Conservation (phyloP, 106 monocot species). For the Dendrobium chrysotoxum region DNA sequence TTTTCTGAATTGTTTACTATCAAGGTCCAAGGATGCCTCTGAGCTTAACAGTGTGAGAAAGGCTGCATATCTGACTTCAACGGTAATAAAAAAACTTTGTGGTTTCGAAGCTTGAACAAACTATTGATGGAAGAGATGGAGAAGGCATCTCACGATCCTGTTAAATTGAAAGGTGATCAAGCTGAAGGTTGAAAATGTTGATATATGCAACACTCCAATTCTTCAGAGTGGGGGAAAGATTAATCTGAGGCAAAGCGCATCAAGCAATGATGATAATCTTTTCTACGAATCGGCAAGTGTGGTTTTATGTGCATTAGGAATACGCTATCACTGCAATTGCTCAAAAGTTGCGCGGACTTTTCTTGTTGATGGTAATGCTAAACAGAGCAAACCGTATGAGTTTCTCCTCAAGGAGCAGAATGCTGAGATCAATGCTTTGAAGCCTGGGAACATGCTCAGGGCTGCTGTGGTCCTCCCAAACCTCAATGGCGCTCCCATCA, state of each 20-base stretch:
- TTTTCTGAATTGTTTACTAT: slow-evolving; percentile 81
- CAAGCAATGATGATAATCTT: slow-evolving; percentile 79
- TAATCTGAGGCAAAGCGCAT: slow-evolving; percentile 85
- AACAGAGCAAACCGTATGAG: slow-evolving; percentile 77
- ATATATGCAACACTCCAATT: slow-evolving; percentile 98
- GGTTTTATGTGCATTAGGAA: slow-evolving; percentile 80
- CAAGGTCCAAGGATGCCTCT: slow-evolving; percentile 58
- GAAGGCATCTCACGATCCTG: slow-evolving; percentile 67
- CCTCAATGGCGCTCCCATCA: too few species aligned
- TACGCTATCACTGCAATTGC: slow-evolving; percentile 83
- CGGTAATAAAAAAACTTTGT: slow-evolving; percentile 79
- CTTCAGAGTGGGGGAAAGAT: slow-evolving; percentile 97
- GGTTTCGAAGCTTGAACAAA: slow-evolving; percentile 83
- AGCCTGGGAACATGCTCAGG: slow-evolving; percentile 57
- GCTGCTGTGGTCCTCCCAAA: slow-evolving; percentile 16
- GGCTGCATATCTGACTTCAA: slow-evolving; percentile 74
- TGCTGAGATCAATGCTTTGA: slow-evolving; percentile 49
- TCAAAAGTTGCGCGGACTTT: slow-evolving; percentile 84
- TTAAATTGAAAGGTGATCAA: too few species aligned
- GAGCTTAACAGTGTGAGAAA: slow-evolving; percentile 66
- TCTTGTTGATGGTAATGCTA: slow-evolving; percentile 61
- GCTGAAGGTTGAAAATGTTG: slow-evolving; percentile 94
- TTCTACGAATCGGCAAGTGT: slow-evolving; percentile 89
- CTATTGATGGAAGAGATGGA: slow-evolving; percentile 92
- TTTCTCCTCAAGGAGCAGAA: slow-evolving; percentile 79